Conservation (phyloP, 805 yeast species). For the Monosporozyma aerobia region DNA sequence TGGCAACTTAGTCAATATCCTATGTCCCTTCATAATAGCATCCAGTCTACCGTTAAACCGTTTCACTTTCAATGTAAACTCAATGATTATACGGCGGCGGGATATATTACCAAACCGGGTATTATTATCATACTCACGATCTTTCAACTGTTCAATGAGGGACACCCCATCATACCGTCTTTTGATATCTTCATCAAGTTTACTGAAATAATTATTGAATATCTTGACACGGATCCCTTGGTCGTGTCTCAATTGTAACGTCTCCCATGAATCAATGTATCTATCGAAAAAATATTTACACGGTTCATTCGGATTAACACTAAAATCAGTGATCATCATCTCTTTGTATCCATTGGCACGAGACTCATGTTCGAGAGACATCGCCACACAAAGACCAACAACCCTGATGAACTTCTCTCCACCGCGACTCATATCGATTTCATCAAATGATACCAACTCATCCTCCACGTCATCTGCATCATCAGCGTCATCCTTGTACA, state of each 20-base stretch:
- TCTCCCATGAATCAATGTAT: conserved; percentile 7
- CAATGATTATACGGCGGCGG: conserved; percentile 20
- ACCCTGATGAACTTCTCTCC: neutral
- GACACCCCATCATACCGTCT: conserved; percentile 5
- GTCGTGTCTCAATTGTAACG: conserved; percentile 4
- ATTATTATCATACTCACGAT: neutral
- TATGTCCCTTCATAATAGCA: conserved; percentile 9
- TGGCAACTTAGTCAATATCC: neutral
- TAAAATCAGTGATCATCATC: conserved; percentile 25
- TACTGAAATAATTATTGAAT: conserved; percentile 13
- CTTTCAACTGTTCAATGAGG: neutral
- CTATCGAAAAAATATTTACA: conserved; percentile 19
- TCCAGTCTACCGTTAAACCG: conserved; percentile 15
- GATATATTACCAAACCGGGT: conserved; percentile 18
- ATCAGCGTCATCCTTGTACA: neutral
- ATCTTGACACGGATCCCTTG: conserved; percentile 17
- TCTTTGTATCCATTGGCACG: conserved; percentile 4
- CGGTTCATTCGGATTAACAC: conserved; percentile 7
- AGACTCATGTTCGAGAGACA: conserved; percentile 9
- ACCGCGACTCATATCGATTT: neutral
- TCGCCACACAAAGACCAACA: conserved; percentile 16
- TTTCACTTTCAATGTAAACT: conserved; percentile 14
- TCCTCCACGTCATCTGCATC: neutral
- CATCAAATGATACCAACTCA: neutral
- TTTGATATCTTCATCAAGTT: conserved; percentile 7